Evolutionary conservation across 2,329 filamentous ascomycete species (phyloP).

Genomic region (Cucurbitaria berberidis): DNA sequence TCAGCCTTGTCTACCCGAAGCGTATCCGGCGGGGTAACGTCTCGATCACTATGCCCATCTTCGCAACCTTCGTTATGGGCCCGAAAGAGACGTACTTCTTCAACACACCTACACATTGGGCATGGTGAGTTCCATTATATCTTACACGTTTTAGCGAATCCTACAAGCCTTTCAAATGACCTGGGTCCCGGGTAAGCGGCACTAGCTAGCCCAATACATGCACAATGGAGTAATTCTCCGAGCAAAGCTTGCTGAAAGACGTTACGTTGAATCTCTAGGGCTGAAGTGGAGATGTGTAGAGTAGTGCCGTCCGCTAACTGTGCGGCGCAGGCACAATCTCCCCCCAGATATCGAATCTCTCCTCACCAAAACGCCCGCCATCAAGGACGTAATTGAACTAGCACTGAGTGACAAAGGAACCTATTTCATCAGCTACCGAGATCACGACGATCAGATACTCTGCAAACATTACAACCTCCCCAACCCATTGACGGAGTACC

Average conservation of each 20-base stretch:
- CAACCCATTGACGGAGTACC: constrained; percentile 36
- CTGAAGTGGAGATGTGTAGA: background rate
- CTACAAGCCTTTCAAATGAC: background rate
- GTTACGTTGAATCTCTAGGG: too few species aligned
- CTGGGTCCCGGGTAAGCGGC: background rate
- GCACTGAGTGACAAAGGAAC: constrained; percentile 29
- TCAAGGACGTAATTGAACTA: constrained; percentile 37
- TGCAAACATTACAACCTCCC: constrained; percentile 42
- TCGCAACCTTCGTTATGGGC: constrained; percentile 37
- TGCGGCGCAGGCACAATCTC: constrained; percentile 28
- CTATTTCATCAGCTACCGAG: constrained; percentile 38
- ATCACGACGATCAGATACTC: constrained; percentile 20
- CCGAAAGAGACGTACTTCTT: constrained; percentile 41
- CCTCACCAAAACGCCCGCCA: constrained; percentile 38
- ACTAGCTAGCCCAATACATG: background rate
- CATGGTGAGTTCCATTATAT: constrained; percentile 25
- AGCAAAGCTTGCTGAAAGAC: background rate
- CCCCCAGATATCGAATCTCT: constrained; percentile 36
- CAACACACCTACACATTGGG: constrained; percentile 44
- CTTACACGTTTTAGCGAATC: background rate
- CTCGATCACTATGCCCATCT: constrained; percentile 30
- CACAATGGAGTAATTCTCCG: background rate
- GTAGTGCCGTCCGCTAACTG: background rate
- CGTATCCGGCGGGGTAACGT: background rate
- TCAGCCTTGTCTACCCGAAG: background rate